phyloP scores from a whole-genome alignment of 1,284 basidiomycete genomes.

The Boletus albobrunnescens region DNA sequence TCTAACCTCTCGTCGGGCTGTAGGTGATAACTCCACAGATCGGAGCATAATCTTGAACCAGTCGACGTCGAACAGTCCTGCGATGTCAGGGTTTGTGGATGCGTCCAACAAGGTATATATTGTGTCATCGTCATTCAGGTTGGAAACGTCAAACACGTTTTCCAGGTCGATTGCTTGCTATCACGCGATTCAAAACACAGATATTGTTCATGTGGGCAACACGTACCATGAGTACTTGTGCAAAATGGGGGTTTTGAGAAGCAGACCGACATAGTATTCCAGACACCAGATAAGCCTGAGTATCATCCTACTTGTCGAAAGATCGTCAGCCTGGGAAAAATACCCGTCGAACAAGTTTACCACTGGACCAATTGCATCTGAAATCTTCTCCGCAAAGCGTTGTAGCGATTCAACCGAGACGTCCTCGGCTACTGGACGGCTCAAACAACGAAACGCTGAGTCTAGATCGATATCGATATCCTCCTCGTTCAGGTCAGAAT shows the following conservation, averaged over 20 bases:
- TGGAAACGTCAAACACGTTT: slow-evolving; percentile 49
- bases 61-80: slow-evolving; percentile 38
- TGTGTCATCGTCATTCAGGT: slow-evolving; percentile 50
- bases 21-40: slow-evolving; percentile 39
- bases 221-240: slow-evolving; percentile 44
- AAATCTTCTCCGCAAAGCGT: slow-evolving; percentile 51
- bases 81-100: slow-evolving; percentile 58
- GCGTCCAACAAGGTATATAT: slow-evolving; percentile 57
- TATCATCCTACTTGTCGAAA: slow-evolving; percentile 41
- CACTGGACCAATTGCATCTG: slow-evolving; percentile 49
- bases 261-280: slow-evolving; percentile 58
- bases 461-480: slow-evolving; percentile 52
- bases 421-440: slow-evolving; percentile 56
- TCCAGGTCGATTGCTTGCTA: slow-evolving; percentile 55
- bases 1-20: slow-evolving; percentile 40
- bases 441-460: slow-evolving; percentile 46
- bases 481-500: slow-evolving; percentile 50
- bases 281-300: slow-evolving; percentile 56
- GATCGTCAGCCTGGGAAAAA: slow-evolving; percentile 5
- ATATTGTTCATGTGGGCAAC: neutral
- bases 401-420: slow-evolving; percentile 43
- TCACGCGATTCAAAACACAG: slow-evolving; percentile 7
- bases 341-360: slow-evolving; percentile 33
- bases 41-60: slow-evolving; percentile 35
- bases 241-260: slow-evolving; percentile 52